phyloP scores from a whole-genome alignment of 2,329 filamentous ascomycete species.

The Chrysoporthe puriensis region DNA sequence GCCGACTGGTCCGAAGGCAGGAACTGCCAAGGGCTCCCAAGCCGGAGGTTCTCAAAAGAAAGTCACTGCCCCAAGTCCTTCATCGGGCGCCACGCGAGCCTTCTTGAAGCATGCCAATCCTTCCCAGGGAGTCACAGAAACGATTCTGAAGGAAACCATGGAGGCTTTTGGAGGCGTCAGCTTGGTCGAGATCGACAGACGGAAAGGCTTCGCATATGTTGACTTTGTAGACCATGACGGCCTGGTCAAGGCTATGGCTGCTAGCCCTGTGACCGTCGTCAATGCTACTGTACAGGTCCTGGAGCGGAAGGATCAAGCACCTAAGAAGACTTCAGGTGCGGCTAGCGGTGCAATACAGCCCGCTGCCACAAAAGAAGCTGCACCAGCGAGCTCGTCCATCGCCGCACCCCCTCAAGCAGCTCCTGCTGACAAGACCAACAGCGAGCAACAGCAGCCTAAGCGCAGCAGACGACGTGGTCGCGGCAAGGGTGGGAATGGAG shows the following conservation, averaged over 20 bases:
- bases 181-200: conserved; percentile 89
- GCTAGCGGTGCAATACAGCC: conserved; percentile 8
- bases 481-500: conserved; percentile 26
- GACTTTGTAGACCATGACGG: conserved; percentile 77
- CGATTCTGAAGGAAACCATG: conserved; percentile 75
- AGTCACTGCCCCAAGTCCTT: conserved; percentile 31
- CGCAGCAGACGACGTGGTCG: conserved; percentile 28
- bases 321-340: conserved; percentile 35
- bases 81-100: conserved; percentile 61
- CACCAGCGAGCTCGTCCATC: conserved; percentile 7
- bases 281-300: conserved; percentile 86
- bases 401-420: conserved; percentile 6
- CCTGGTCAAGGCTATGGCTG: conserved; percentile 77
- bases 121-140: conserved; percentile 88
- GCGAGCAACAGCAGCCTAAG: conserved; percentile 27
- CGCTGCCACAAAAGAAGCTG: conserved; percentile 11
- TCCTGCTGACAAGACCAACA: conserved; percentile 21
- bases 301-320: conserved; percentile 70
- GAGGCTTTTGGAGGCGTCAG: conserved; percentile 73
- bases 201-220: conserved; percentile 92
- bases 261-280: conserved; percentile 80
- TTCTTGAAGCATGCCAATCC: conserved; percentile 85
- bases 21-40: conserved; percentile 28
- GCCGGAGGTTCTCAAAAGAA: conserved; percentile 37
- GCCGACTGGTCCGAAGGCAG: conserved; percentile 35